A percentile compares a stretch with the other conserved stretches of the same genome.
These are phyloP conservation scores for Misopates orontium DNA, from an alignment of 257 asterid genomes.

Conservation along the genomic window DNA sequence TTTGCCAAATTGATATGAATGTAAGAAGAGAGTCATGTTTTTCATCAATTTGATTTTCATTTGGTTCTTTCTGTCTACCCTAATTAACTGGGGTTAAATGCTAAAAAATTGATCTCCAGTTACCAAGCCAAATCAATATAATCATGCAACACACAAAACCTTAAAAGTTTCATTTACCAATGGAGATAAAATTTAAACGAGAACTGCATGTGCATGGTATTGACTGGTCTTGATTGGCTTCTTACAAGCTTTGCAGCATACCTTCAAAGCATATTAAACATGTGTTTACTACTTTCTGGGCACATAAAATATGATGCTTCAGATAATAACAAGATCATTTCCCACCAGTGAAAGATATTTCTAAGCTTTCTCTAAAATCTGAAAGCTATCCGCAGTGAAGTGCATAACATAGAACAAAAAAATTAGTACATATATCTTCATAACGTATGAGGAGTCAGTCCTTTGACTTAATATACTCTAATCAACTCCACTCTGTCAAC, in stretches of 20 bases:
- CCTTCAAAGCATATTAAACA: constrained; percentile 55
- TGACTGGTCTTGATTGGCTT: constrained; percentile 93
- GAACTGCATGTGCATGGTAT: constrained; percentile 80
- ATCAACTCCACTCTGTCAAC: constrained; percentile 13
- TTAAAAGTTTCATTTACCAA: constrained; percentile 22
- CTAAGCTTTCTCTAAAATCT: background rate
- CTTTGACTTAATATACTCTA: constrained; percentile 12
- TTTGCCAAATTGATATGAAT: too few relatives aligned
- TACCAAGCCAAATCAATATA: constrained; percentile 10
- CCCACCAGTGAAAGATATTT: constrained; percentile 16
- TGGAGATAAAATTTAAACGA: constrained; percentile 26
- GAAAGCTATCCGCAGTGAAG: constrained; percentile 7
- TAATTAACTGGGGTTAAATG: background rate
- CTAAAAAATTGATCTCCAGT: constrained; percentile 9
- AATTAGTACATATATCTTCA: constrained; percentile 14
- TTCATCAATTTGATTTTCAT: too few relatives aligned
- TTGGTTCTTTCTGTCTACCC: too few relatives aligned
- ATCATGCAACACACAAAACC: constrained; percentile 20
- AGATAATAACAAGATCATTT: constrained; percentile 17
- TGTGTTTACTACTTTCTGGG: constrained; percentile 25
- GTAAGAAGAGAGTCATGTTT: too few relatives aligned
- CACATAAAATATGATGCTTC: constrained; percentile 18
- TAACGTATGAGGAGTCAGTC: constrained; percentile 2
- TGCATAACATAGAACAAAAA: background rate
- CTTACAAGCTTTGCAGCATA: constrained; percentile 87